Base-by-base conservation (phyloP, 305 asterid genomes). In the Plantago lanceolata region DNA sequence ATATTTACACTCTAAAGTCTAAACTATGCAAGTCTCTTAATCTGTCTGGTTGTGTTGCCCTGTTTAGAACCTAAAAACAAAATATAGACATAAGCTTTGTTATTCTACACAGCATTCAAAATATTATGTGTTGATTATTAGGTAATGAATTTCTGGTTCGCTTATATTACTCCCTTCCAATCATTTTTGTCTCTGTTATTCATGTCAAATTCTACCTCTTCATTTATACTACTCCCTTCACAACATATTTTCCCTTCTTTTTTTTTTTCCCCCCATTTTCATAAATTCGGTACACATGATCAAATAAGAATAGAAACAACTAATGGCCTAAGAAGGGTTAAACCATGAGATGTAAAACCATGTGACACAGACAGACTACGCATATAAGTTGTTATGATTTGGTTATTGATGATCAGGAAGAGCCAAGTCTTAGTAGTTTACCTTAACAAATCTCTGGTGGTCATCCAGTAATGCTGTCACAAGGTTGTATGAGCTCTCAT, bases 401-500 rank as follows among this genome's bases (percentile, higher is more conserved):
- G 8, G 56, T 40, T 57, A 52, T 24, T 19, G 35, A 55, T 12
- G 43, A 61, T 56, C 16, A 28, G n/a, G 44, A 33, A 51, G 51
- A 52, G 60, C 49, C 64, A 17, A n/a, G 48, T 54, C 63, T 20
- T 3, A 52, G 45, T n/a, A n/a, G 61, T 74, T 63, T 75, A 87
- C 97, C 98, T 82, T 71, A 68, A 78, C 63, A 59, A 76, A 58
- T 72, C 75, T 71, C 64, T 67, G 55, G 60, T 70, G 74, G 64
- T 82, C 88, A 61, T 75, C 69, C 13, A 81, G 72, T 63, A 87
- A 73, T 71, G 74, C 78, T 79, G 84, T 81, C 19, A 76, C 62
- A 49, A 70, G 79, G 45, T 65, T 64, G 64, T 43, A 61, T 29
- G 68, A 40, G 53, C 63, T 63, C 64, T 80, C 84, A 68, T 63